Conservation (phyloP, 148 eudicot species). For the Amaranthus cruentus region DNA sequence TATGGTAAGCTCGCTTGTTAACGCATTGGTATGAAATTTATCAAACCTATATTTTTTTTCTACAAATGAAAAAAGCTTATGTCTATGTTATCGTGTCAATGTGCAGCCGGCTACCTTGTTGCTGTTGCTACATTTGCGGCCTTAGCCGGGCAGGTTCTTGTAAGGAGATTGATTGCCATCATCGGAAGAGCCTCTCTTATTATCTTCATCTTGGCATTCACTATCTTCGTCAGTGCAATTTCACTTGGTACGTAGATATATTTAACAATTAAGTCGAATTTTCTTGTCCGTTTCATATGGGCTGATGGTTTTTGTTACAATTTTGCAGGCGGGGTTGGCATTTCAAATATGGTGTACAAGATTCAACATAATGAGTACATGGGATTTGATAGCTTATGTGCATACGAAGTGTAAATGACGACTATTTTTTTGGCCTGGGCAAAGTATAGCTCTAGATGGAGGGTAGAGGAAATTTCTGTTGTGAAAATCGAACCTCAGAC, state of each 20-base stretch:
- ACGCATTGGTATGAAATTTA: not conserved
- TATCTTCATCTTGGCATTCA: conserved; percentile 59
- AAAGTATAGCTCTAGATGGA: conserved; percentile 3
- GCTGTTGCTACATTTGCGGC: conserved; percentile 59
- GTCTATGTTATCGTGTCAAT: not conserved
- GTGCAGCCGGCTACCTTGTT: conserved; percentile 54
- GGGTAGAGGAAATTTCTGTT: not conserved
- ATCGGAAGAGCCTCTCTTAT: conserved; percentile 65
- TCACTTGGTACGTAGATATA: conserved; percentile 43
- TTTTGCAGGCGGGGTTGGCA: conserved; percentile 41
- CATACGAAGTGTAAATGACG: conserved; percentile 16
- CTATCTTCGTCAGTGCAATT: conserved; percentile 56
- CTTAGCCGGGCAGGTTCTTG: conserved; percentile 49
- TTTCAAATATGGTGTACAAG: conserved; percentile 31
- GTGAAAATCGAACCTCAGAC: not conserved
- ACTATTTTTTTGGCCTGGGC: not conserved
- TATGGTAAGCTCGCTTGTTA: conserved; percentile 39
- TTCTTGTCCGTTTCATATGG: not conserved
- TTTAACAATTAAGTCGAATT: not conserved
- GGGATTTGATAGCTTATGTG: conserved; percentile 46
- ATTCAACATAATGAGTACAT: conserved; percentile 40
- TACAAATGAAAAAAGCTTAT: no score
- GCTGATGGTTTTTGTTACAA: not conserved
- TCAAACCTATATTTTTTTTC: no score
- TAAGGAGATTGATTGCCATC: conserved; percentile 43